Conservation (phyloP, 2,329 filamentous ascomycete genomes). For the Fusarium sp. region DNA sequence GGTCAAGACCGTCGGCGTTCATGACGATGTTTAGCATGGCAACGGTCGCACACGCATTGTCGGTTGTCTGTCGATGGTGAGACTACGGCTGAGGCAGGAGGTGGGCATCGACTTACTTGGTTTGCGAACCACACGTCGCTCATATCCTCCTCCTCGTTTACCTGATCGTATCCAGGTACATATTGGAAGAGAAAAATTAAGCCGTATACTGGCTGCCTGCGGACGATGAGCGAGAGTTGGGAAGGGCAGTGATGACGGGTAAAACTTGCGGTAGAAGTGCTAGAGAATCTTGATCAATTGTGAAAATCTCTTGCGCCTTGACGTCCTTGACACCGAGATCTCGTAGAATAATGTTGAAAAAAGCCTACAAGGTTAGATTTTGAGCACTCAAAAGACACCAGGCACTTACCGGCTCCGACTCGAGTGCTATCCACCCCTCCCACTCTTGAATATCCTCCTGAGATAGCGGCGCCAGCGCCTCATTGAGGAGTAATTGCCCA, state of each 20-base stretch:
- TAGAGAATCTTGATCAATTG: conserved; percentile 75
- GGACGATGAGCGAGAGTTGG: conserved; percentile 15
- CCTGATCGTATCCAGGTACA: conserved; percentile 62
- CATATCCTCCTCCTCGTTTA: conserved; percentile 67
- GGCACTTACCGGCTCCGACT: conserved; percentile 84
- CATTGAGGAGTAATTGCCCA: conserved; percentile 59
- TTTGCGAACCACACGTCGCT: conserved; percentile 91
- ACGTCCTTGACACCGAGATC: conserved; percentile 81
- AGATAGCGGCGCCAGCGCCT: conserved; percentile 61
- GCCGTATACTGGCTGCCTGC: conserved; percentile 81
- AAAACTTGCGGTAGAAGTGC: conserved; percentile 69
- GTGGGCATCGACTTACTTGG: conserved; percentile 67
- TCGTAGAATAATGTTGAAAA: conserved; percentile 87
- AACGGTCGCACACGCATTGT: conserved; percentile 92
- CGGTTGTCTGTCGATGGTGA: conserved; percentile 69
- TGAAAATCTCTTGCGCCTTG: conserved; percentile 81
- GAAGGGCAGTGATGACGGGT: neutral
- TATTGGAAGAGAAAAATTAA: conserved; percentile 91
- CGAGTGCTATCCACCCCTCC: conserved; percentile 84
- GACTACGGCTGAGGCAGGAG: neutral
- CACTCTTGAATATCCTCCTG: conserved; percentile 69
- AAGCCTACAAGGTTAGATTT: conserved; percentile 63
- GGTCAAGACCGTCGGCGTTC: conserved; percentile 75
- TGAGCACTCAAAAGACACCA: neutral
- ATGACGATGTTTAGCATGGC: conserved; percentile 94